Evolutionary conservation across 768 basidiomycete genomes (phyloP).

Genomic region (Serendipita vermifera): DNA sequence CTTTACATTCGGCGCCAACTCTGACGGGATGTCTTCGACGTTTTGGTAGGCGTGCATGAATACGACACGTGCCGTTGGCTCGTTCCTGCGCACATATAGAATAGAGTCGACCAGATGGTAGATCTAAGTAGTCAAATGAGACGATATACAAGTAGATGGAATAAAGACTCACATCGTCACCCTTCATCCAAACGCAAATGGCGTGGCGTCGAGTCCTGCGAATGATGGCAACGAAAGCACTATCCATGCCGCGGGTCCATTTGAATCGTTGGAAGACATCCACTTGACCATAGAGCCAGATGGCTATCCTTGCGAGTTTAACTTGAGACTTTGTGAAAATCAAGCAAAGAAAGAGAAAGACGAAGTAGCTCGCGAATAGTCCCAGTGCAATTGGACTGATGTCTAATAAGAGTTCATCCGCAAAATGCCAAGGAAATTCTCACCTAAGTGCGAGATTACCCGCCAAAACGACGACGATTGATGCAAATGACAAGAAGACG

Average conservation of each 20-base stretch:
- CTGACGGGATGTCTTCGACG: slow-evolving; percentile 44
- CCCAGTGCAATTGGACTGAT: not conserved
- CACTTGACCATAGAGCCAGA: slow-evolving; percentile 5
- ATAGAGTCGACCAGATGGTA: slow-evolving; percentile 51
- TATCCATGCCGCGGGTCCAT: not conserved
- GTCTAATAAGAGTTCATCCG: not conserved
- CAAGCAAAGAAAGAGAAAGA: not conserved
- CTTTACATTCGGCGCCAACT: slow-evolving; percentile 59
- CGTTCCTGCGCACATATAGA: slow-evolving; percentile 51
- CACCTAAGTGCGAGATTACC: slow-evolving; percentile 43
- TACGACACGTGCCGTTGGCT: slow-evolving; percentile 56
- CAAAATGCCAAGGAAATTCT: slow-evolving; percentile 16
- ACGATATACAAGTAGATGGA: not conserved
- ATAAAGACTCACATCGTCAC: slow-evolving; percentile 42
- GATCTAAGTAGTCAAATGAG: slow-evolving; percentile 32
- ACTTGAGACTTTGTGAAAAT: slow-evolving; percentile 6
- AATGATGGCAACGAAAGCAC: slow-evolving; percentile 5
- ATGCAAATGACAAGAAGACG: slow-evolving; percentile 31
- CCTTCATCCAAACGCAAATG: slow-evolving; percentile 25
- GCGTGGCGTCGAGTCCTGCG: not conserved
- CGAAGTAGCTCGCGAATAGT: not conserved
- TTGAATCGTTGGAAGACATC: not conserved
- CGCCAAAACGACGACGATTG: slow-evolving; percentile 34
- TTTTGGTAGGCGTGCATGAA: slow-evolving; percentile 52
- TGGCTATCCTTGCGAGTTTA: slow-evolving; percentile 2